Evolutionary conservation across 495 filamentous ascomycete species (phyloP).

Genomic region (Penicillium taxi): DNA sequence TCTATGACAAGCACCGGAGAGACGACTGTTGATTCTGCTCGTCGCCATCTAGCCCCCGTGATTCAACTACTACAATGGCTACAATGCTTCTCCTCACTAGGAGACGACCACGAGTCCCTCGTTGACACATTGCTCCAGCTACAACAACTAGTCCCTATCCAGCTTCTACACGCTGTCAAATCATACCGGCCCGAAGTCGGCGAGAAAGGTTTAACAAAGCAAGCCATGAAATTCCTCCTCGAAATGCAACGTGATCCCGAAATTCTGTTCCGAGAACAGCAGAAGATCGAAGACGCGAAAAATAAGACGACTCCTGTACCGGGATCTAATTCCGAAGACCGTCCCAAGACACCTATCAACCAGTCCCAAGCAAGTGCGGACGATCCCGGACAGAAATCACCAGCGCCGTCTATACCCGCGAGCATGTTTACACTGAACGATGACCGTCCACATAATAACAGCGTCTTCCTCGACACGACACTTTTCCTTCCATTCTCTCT

Average conservation of each 20-base stretch:
- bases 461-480: conserved; percentile 73
- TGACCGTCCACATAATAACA: conserved; percentile 38
- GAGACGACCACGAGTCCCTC: conserved; percentile 83
- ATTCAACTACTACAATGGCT: conserved; percentile 97
- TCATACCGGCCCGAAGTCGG: conserved; percentile 93
- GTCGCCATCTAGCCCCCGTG: conserved; percentile 77
- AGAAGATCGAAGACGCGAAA: conserved; percentile 28
- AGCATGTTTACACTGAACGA: conserved; percentile 20
- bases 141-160: conserved; percentile 71
- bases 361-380: conserved; percentile 25
- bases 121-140: conserved; percentile 85
- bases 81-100: conserved; percentile 92
- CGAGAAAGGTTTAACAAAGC: conserved; percentile 81
- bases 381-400: conserved; percentile 17
- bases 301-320: conserved; percentile 17
- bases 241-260: conserved; percentile 64
- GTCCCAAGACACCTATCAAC: conserved; percentile 39
- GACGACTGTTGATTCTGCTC: conserved; percentile 70
- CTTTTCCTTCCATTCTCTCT: conserved; percentile 91
- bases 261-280: conserved; percentile 29
- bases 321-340: conserved; percentile 21
- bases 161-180: conserved; percentile 86
- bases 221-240: conserved; percentile 76
- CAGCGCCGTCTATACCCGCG: conserved; percentile 19
- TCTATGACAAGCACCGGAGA: conserved; percentile 83